Evolutionary conservation across 1,284 basidiomycete genomes (phyloP).

Genomic region (Malassezia pachydermatis): DNA sequence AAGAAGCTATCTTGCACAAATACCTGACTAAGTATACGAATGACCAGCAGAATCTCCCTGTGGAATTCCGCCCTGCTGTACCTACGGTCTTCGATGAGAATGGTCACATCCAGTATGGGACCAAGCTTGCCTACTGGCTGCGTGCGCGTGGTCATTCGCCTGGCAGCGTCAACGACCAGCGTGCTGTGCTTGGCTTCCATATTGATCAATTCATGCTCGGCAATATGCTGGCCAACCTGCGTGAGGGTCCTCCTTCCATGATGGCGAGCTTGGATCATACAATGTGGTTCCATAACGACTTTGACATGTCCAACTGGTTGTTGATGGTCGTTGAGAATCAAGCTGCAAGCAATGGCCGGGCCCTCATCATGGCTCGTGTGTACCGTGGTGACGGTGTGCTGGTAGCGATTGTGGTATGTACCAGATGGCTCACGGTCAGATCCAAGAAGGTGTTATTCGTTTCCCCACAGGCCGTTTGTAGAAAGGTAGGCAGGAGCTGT

Average conservation of each 20-base stretch:
- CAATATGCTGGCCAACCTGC: constrained; percentile 28
- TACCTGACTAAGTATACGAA: constrained; percentile 26
- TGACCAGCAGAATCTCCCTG: constrained; percentile 20
- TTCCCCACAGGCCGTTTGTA: constrained; percentile 2
- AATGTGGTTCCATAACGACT: constrained; percentile 45
- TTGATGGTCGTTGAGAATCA: constrained; percentile 44
- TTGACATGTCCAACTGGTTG: constrained; percentile 39
- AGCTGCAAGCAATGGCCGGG: constrained; percentile 36
- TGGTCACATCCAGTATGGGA: constrained; percentile 32
- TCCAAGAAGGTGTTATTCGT: constrained; percentile 18
- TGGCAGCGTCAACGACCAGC: constrained; percentile 32
- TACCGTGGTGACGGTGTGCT: constrained; percentile 40
- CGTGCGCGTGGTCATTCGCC: constrained; percentile 25
- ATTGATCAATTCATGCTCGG: constrained; percentile 27
- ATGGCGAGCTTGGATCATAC: constrained; percentile 45
- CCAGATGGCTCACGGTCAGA: neutral
- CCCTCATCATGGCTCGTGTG: constrained; percentile 35
- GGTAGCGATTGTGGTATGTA: constrained; percentile 30
- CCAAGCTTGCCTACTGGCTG: constrained; percentile 44
- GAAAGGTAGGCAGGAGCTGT: neutral
- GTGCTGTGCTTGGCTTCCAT: constrained; percentile 31
- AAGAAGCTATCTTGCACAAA: constrained; percentile 20
- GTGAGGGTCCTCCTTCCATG: constrained; percentile 31
- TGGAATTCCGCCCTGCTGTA: constrained; percentile 22
- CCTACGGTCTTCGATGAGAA: constrained; percentile 38